phyloP scores from a whole-genome alignment of 306 rosid genomes.

The Trifolium pratense region DNA sequence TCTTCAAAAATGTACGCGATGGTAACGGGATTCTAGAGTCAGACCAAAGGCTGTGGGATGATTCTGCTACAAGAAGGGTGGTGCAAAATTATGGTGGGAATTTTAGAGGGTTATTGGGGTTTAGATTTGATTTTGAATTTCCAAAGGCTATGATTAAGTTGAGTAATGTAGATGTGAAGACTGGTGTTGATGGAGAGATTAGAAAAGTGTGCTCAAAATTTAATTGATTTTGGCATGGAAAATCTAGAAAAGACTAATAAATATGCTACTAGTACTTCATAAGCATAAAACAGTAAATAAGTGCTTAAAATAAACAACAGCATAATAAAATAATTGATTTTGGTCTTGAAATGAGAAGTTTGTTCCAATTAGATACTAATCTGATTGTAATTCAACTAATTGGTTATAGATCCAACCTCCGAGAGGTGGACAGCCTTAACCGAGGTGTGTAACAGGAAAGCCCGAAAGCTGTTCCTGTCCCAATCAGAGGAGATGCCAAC shows the following conservation, averaged over 20 bases:
- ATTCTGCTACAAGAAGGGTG: slow-evolving; percentile 44
- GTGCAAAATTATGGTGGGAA: slow-evolving; percentile 66
- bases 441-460: too few relatives aligned
- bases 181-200: slow-evolving; percentile 69
- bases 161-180: slow-evolving; percentile 74
- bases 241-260: neutral
- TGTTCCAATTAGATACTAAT: neutral
- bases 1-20: slow-evolving; percentile 69
- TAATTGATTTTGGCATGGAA: slow-evolving; percentile 47
- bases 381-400: too few relatives aligned
- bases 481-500: too few relatives aligned
- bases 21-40: slow-evolving; percentile 66
- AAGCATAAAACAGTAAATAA: neutral
- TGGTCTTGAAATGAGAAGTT: neutral
- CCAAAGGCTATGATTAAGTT: slow-evolving; percentile 76
- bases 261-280: neutral
- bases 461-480: too few relatives aligned
- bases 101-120: slow-evolving; percentile 62
- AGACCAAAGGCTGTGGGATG: slow-evolving; percentile 76
- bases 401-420: too few relatives aligned
- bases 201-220: slow-evolving; percentile 66
- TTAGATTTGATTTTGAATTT: slow-evolving; percentile 68
- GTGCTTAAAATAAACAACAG: neutral
- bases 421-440: too few relatives aligned
- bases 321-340: neutral